Evolutionary conservation across 2,329 filamentous ascomycete species (phyloP).

Genomic region (Fusarium beomiforme): DNA sequence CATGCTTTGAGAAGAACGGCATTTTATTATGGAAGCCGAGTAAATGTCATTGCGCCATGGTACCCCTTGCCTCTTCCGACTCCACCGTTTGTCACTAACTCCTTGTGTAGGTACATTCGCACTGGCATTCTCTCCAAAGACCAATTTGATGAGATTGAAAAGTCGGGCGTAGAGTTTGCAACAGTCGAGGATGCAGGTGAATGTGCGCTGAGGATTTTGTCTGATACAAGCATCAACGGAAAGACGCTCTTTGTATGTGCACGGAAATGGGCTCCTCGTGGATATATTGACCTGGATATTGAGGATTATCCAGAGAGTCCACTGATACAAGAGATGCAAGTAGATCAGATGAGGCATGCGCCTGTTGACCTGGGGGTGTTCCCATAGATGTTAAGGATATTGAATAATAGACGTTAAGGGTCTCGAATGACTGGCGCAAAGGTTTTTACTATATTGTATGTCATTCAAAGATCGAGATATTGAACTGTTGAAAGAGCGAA

Average conservation of each 20-base stretch:
- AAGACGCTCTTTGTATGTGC: neutral
- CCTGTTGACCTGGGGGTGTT: neutral
- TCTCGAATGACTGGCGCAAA: no score
- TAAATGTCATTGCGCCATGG: neutral
- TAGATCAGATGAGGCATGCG: neutral
- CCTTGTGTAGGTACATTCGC: neutral
- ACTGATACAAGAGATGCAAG: neutral
- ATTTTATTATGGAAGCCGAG: neutral
- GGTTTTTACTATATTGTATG: no score
- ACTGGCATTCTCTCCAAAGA: neutral
- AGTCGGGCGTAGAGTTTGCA: neutral
- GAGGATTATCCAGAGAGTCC: neutral
- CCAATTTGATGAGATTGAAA: neutral
- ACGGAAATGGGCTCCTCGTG: neutral
- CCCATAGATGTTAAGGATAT: no score
- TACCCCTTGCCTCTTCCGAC: no score
- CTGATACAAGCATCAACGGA: neutral
- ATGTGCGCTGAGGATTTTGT: neutral
- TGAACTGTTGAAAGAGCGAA: no score
- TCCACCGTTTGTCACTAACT: no score
- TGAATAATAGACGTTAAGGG: no score
- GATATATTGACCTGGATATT: neutral
- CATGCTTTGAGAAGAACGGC: neutral
- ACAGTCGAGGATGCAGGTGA: neutral
- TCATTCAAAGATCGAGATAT: no score